A percentile compares a stretch with the other conserved stretches of the same genome.
These are phyloP conservation scores for Kodamaea sp. DNA, from an alignment of 1,139 yeast species.

Conservation along the genomic window DNA sequence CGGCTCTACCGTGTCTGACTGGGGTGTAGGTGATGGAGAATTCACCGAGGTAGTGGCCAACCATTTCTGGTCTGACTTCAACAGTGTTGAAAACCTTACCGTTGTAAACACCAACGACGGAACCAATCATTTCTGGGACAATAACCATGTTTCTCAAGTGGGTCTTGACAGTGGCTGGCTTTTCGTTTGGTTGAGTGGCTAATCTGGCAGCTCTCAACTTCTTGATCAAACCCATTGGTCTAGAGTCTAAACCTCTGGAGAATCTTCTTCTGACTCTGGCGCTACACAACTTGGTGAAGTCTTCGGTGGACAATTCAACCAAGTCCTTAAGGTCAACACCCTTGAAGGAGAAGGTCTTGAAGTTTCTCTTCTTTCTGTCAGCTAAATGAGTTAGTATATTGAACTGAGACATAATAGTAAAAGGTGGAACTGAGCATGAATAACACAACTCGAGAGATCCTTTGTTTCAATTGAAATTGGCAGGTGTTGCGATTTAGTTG, in stretches of 20 bases:
- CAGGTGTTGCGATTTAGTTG: too few relatives aligned
- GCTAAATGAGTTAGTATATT: constrained; percentile 42
- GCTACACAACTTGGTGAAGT: constrained; percentile 93
- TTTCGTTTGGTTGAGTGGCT: constrained; percentile 90
- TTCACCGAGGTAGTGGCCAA: constrained; percentile 99
- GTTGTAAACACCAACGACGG: constrained; percentile 98
- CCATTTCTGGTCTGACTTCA: constrained; percentile 99
- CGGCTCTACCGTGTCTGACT: constrained; percentile 99
- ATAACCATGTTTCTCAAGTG: constrained; percentile 99
- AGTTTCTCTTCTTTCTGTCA: constrained; percentile 84
- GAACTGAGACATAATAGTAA: too few relatives aligned
- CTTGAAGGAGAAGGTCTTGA: constrained; percentile 98
- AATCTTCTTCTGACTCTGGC: constrained; percentile 99
- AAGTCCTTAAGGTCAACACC: constrained; percentile 97
- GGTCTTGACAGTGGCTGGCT: constrained; percentile 98
- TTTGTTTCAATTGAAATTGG: too few relatives aligned
- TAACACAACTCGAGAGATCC: too few relatives aligned
- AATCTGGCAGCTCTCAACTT: constrained; percentile 98
- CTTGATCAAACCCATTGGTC: constrained; percentile 96
- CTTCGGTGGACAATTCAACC: constrained; percentile 93
- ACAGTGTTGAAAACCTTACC: constrained; percentile 99
- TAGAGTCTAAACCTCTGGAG: constrained; percentile 94
- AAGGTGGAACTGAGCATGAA: not conserved
- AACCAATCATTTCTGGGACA: constrained; percentile 99
- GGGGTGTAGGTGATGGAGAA: constrained; percentile 99